Evolutionary conservation across 768 basidiomycete species (phyloP).

Genomic region (Macrolepiota dolichaula): DNA sequence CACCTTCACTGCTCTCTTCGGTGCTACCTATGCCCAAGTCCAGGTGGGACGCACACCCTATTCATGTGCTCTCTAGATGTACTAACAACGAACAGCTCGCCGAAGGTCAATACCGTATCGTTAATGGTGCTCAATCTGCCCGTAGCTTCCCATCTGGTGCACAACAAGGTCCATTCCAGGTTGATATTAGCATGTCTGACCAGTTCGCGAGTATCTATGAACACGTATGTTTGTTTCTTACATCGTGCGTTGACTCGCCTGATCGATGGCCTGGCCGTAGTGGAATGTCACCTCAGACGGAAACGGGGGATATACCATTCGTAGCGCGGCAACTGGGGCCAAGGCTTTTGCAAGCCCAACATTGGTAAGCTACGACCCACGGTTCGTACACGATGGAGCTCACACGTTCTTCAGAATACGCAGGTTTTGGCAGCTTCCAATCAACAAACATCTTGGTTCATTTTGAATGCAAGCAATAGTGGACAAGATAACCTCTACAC

Average conservation of each 20-base stretch:
- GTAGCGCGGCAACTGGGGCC: not conserved
- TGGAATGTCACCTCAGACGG: slow-evolving; percentile 3
- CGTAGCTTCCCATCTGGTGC: slow-evolving; percentile 4
- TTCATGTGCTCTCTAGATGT: not conserved
- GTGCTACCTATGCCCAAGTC: not conserved
- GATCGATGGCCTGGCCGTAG: not conserved
- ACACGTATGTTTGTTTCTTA: not conserved
- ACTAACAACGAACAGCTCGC: not conserved
- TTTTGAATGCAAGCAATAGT: not conserved
- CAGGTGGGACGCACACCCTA: not conserved
- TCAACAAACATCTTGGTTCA: slow-evolving; percentile 6
- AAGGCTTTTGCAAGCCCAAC: not conserved
- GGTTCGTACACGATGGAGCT: not conserved
- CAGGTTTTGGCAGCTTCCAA: slow-evolving; percentile 3
- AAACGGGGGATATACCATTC: slow-evolving; percentile 5
- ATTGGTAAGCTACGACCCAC: not conserved
- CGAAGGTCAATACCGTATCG: slow-evolving; percentile 5
- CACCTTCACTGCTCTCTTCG: not conserved
- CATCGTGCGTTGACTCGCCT: not conserved
- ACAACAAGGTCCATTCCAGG: slow-evolving; percentile 2
- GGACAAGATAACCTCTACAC: not conserved
- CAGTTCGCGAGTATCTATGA: slow-evolving; percentile 5
- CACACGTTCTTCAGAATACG: not conserved
- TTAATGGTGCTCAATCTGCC: slow-evolving; percentile 6
- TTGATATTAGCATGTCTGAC: slow-evolving; percentile 1